phyloP scores from a whole-genome alignment of 2,329 filamentous ascomycete species.

The Xylariaceae sp. region DNA sequence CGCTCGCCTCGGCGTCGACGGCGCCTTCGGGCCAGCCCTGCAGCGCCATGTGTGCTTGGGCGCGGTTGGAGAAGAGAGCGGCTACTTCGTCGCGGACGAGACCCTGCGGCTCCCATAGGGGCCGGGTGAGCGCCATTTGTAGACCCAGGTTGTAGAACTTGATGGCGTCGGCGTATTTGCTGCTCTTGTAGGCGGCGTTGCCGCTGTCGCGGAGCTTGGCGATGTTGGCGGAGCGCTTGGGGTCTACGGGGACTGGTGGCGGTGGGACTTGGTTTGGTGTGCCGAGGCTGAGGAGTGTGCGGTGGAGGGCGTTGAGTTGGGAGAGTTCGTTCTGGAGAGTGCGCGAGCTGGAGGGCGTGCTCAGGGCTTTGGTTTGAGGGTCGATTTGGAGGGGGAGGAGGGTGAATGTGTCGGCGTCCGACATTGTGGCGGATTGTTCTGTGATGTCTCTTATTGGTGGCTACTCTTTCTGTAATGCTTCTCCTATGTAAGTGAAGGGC shows the following conservation, averaged over 20 bases:
- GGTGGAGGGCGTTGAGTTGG: conserved; percentile 76
- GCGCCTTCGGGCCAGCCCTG: conserved; percentile 79
- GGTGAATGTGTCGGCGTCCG: conserved; percentile 54
- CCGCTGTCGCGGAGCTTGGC: conserved; percentile 86
- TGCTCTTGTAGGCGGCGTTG: conserved; percentile 78
- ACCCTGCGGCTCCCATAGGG: conserved; percentile 81
- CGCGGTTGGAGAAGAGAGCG: conserved; percentile 77
- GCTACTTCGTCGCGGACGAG: conserved; percentile 82
- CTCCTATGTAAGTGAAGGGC: no score
- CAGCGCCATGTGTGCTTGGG: conserved; percentile 83
- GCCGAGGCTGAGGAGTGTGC: conserved; percentile 63
- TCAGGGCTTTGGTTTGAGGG: conserved; percentile 73
- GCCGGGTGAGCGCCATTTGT: conserved; percentile 79
- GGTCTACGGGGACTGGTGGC: conserved; percentile 85
- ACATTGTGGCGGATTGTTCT: conserved; percentile 16
- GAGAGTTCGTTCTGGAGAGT: conserved; percentile 61
- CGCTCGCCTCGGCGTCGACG: conserved; percentile 82
- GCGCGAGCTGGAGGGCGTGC: conserved; percentile 39
- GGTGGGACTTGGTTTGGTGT: conserved; percentile 66
- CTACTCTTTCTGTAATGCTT: no score
- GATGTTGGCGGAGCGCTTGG: conserved; percentile 83
- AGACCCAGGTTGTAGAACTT: conserved; percentile 82
- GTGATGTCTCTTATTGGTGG: no score
- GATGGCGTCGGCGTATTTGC: conserved; percentile 68
- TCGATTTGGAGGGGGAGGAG: conserved; percentile 79